Evolutionary conservation across 1,284 basidiomycete species (phyloP).

Genomic region (Ganoderma lucidum): DNA sequence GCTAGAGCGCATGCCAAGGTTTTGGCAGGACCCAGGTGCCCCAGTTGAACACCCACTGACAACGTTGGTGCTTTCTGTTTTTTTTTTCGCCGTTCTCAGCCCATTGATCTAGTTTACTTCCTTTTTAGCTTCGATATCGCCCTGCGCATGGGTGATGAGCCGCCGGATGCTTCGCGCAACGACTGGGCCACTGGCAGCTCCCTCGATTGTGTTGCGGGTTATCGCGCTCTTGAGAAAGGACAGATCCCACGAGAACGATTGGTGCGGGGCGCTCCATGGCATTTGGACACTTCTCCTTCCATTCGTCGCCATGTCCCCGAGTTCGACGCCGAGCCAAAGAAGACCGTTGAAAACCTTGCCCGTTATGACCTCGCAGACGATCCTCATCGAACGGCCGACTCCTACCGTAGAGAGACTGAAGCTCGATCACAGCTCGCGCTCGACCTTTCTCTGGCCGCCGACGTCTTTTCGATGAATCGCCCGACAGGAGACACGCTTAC

Average conservation of each 20-base stretch:
- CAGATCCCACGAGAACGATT: constrained; percentile 53
- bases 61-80: constrained; percentile 47
- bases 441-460: constrained; percentile 66
- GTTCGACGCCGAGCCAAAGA: constrained; percentile 43
- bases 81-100: no score
- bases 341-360: constrained; percentile 48
- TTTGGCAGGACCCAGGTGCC: constrained; percentile 59
- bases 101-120: background rate
- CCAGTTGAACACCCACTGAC: constrained; percentile 64
- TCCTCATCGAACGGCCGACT: constrained; percentile 47
- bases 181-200: constrained; percentile 63
- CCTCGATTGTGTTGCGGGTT: constrained; percentile 59
- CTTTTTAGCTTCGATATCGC: constrained; percentile 66
- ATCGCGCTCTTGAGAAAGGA: constrained; percentile 57
- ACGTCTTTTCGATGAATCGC: constrained; percentile 59
- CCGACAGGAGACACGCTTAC: constrained; percentile 11
- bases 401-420: constrained; percentile 56
- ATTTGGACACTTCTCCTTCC: constrained; percentile 54
- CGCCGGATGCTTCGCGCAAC: constrained; percentile 50
- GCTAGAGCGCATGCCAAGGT: constrained; percentile 59
- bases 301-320: constrained; percentile 52
- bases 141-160: constrained; percentile 59
- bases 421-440: constrained; percentile 67
- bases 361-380: constrained; percentile 52
- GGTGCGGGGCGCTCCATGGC: constrained; percentile 57